These are phyloP conservation scores for Globisporangium carolinianum DNA, from an alignment of 352 stramenopile species.

Conservation along the genomic window DNA sequence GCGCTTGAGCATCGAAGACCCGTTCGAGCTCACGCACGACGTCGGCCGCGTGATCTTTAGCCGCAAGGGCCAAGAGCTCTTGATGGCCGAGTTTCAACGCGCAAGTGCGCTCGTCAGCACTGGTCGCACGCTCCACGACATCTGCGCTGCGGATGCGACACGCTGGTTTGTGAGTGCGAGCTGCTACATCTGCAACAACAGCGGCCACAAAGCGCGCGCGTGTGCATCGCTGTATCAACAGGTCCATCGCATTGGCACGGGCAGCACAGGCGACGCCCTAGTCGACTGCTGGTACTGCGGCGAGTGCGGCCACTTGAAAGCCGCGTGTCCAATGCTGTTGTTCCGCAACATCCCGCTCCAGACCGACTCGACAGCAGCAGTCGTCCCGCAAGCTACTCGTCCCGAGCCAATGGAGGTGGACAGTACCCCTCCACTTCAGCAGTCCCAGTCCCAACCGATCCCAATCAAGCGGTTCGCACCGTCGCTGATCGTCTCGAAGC, in stretches of 20 bases:
- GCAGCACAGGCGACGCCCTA: constrained; percentile 11
- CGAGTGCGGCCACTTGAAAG: constrained; percentile 64
- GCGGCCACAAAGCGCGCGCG: constrained; percentile 46
- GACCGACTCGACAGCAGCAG: constrained; percentile 7
- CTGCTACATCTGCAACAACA: constrained; percentile 61
- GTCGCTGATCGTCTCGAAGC: constrained; percentile 16
- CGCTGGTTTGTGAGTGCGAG: constrained; percentile 38
- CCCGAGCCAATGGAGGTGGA: too few relatives aligned
- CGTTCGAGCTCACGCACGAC: constrained; percentile 79
- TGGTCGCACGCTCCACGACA: constrained; percentile 39
- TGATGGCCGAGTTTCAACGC: constrained; percentile 51
- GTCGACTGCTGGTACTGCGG: constrained; percentile 80
- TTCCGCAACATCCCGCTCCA: constrained; percentile 43
- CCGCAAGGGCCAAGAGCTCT: constrained; percentile 50
- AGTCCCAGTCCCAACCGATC: constrained; percentile 2
- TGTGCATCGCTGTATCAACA: constrained; percentile 28
- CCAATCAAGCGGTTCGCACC: constrained; percentile 3
- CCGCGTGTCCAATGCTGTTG: constrained; percentile 59
- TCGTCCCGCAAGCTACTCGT: too few relatives aligned
- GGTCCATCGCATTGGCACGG: too few relatives aligned
- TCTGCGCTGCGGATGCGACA: constrained; percentile 43
- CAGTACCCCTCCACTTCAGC: too few relatives aligned
- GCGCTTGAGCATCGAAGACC: constrained; percentile 84
- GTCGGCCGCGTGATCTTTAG: constrained; percentile 76
- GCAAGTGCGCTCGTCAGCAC: constrained; percentile 42